phyloP scores from a whole-genome alignment of 108 stramenopile species.

The Epithemia pelagica region DNA sequence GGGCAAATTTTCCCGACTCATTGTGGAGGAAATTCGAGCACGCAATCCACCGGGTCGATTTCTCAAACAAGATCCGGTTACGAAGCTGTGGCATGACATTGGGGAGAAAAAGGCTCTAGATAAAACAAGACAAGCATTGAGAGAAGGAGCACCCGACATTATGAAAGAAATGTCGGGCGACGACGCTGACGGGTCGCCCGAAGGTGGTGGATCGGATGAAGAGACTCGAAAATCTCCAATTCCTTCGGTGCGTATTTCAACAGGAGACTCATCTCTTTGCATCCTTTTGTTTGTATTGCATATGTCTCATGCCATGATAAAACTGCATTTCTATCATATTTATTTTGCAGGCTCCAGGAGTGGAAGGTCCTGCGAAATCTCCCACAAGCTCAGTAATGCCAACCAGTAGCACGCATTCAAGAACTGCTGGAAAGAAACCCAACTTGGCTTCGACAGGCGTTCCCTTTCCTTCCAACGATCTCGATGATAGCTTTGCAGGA shows the following conservation, averaged over 20 bases:
- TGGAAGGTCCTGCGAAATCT: background rate
- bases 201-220: background rate
- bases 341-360: too few relatives aligned
- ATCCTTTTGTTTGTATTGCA: too few relatives aligned
- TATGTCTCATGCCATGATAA: too few relatives aligned
- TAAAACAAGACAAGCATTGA: constrained; percentile 79
- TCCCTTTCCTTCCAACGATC: background rate
- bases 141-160: constrained; percentile 81
- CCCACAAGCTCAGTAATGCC: background rate
- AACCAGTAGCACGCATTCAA: background rate
- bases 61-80: constrained; percentile 71
- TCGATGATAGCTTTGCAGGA: background rate
- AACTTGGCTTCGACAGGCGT: background rate
- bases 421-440: background rate
- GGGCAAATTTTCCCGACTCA: constrained; percentile 57
- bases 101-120: constrained; percentile 85
- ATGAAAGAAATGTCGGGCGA: constrained; percentile 41
- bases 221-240: background rate
- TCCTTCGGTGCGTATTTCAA: background rate
- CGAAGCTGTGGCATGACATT: constrained; percentile 81
- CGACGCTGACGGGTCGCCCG: background rate
- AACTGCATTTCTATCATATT: too few relatives aligned
- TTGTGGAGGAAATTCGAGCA: constrained; percentile 67
- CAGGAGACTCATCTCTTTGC: too few relatives aligned
- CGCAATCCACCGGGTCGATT: constrained; percentile 75